These are phyloP conservation scores for Amanita exitialis DNA, from an alignment of 768 basidiomycete genomes.

Conservation along the genomic window DNA sequence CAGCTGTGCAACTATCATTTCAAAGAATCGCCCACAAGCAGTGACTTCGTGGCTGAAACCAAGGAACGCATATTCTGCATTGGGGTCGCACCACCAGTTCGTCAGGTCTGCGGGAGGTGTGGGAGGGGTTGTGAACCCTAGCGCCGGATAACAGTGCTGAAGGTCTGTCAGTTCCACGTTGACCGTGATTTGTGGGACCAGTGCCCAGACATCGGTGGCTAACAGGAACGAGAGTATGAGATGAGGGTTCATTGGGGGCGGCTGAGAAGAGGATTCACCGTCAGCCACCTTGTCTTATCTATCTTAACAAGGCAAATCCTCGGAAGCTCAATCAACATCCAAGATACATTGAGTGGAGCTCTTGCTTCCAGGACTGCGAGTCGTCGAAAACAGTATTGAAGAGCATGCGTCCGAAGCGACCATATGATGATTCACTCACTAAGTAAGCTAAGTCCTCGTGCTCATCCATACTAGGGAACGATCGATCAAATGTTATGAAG, in stretches of 20 bases:
- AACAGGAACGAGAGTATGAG: neutral
- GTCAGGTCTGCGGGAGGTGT: slow-evolving; percentile 21
- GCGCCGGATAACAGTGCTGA: slow-evolving; percentile 20
- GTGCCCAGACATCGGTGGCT: neutral
- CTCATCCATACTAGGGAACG: no score
- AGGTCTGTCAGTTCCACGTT: neutral
- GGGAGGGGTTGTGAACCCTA: slow-evolving; percentile 37
- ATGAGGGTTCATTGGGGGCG: neutral
- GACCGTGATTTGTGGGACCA: neutral
- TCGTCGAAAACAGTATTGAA: no score
- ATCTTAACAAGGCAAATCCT: no score
- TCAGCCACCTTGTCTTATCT: neutral
- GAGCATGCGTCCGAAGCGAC: no score
- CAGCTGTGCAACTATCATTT: neutral
- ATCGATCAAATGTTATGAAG: no score
- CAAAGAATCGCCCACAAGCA: slow-evolving; percentile 27
- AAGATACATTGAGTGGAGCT: no score
- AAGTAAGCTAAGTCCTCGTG: no score
- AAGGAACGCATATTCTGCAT: slow-evolving; percentile 51
- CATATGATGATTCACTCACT: no score
- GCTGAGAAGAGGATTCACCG: neutral
- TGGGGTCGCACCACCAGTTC: slow-evolving; percentile 43
- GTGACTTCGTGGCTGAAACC: slow-evolving; percentile 60
- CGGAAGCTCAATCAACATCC: no score
- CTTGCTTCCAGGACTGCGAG: no score